Evolutionary conservation across 257 asterid species (phyloP).

Genomic region (Leptodermis oblonga): DNA sequence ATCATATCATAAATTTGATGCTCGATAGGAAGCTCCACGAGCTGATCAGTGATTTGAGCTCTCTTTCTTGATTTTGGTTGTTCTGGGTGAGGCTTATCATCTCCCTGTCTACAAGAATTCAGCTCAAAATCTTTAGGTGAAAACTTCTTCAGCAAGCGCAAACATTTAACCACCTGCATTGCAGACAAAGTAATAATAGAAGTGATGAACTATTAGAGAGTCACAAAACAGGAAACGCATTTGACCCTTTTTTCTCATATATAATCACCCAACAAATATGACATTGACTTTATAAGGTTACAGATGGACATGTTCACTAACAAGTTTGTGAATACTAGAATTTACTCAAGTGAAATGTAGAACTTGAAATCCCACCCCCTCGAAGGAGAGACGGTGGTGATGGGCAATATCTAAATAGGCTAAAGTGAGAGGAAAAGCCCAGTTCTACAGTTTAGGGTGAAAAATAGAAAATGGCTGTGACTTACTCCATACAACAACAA

Average conservation of each 20-base stretch:
- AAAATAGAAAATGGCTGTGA: no score
- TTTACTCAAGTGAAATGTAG: neutral
- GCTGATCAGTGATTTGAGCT: slow-evolving; percentile 69
- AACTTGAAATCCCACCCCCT: neutral
- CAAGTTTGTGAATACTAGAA: neutral
- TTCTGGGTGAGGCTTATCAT: slow-evolving; percentile 40
- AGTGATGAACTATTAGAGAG: neutral
- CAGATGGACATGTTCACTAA: neutral
- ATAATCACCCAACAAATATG: neutral
- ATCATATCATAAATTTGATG: slow-evolving; percentile 84
- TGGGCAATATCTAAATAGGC: no score
- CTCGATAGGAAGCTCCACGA: slow-evolving; percentile 81
- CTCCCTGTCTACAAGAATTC: slow-evolving; percentile 41
- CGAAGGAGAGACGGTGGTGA: neutral
- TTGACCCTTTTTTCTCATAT: neutral
- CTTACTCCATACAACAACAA: no score
- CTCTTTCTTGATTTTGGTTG: slow-evolving; percentile 49
- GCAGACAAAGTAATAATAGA: neutral
- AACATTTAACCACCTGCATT: slow-evolving; percentile 66
- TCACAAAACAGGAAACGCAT: neutral
- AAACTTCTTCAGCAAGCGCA: slow-evolving; percentile 72
- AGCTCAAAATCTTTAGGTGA: slow-evolving; percentile 66
- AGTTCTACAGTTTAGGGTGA: no score
- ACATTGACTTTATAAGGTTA: neutral
- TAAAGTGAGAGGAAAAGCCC: no score